These are phyloP conservation scores for Forsythia viridissima DNA, from an alignment of 257 asterid genomes.

Conservation along the genomic window DNA sequence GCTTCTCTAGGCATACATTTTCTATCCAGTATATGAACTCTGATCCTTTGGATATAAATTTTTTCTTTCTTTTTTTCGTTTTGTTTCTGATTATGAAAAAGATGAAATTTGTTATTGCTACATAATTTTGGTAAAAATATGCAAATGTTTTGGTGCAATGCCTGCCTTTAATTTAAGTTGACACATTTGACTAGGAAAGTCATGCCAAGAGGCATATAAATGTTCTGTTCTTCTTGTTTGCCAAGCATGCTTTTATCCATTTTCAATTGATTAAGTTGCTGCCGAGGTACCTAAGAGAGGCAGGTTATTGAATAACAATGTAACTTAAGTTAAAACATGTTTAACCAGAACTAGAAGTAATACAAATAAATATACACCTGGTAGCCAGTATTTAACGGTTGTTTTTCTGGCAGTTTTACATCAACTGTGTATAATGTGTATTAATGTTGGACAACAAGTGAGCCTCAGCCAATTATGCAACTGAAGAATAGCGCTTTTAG, in stretches of 20 bases:
- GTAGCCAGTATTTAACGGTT: neutral
- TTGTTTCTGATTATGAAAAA: too few species aligned
- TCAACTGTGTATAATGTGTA: neutral
- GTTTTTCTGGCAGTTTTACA: neutral
- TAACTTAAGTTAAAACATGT: neutral
- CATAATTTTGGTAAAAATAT: neutral
- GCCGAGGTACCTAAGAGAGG: neutral
- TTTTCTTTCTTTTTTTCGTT: too few species aligned
- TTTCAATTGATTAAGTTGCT: neutral
- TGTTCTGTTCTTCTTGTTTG: neutral
- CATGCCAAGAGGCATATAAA: neutral
- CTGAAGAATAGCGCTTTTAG: neutral
- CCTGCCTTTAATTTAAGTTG: neutral
- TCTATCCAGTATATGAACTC: neutral
- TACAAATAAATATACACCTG: neutral
- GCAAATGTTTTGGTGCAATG: neutral
- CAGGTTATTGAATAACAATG: neutral
- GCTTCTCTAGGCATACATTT: too few species aligned
- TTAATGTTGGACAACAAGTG: neutral
- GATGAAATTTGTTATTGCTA: neutral
- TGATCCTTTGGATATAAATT: neutral
- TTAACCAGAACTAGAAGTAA: neutral
- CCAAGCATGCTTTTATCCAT: neutral
- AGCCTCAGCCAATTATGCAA: neutral
- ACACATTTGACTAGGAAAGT: neutral